Percentiles rank a stretch among this genome's conserved stretches.
Conservation (phyloP, 1,284 basidiomycete species). For the Rhodotorula glutinis region DNA sequence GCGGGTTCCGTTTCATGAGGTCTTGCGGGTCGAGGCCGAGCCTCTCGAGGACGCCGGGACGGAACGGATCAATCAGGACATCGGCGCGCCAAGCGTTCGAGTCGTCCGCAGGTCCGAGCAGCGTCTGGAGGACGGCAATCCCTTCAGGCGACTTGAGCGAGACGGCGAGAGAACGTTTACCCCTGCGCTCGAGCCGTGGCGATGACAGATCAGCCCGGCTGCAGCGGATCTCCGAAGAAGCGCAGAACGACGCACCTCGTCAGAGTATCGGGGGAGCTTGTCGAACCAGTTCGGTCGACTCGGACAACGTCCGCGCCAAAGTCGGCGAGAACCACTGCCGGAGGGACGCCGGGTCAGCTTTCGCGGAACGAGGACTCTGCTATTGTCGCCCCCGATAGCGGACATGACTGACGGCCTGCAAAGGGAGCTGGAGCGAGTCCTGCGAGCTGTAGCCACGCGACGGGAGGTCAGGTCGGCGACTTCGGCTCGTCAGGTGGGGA, state of each 20-base stretch:
- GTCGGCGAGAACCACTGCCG: conserved; percentile 65
- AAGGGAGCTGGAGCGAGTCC: conserved; percentile 80
- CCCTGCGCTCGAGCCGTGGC: conserved; percentile 52
- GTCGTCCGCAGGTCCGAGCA: conserved; percentile 52
- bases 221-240: too few species aligned
- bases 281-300: conserved; percentile 59
- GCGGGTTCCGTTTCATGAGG: conserved; percentile 15
- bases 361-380: too few species aligned
- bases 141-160: conserved; percentile 53
- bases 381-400: too few species aligned
- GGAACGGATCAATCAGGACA: conserved; percentile 75
- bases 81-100: conserved; percentile 55
- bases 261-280: conserved; percentile 44
- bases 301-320: conserved; percentile 75
- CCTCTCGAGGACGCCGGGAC: conserved; percentile 76
- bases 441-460: conserved; percentile 60
- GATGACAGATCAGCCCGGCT: too few species aligned
- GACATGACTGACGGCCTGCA: conserved; percentile 52
- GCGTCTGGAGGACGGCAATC: conserved; percentile 57
- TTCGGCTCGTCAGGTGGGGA: conserved; percentile 5
- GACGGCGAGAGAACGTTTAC: conserved; percentile 9
- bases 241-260: conserved; percentile 11
- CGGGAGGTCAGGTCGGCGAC: neutral
- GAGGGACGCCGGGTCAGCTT: neutral
- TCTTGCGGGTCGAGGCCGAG: conserved; percentile 52